These are phyloP conservation scores for Herpotrichia juniperi DNA, from an alignment of 2,329 filamentous ascomycete species.

Conservation along the genomic window DNA sequence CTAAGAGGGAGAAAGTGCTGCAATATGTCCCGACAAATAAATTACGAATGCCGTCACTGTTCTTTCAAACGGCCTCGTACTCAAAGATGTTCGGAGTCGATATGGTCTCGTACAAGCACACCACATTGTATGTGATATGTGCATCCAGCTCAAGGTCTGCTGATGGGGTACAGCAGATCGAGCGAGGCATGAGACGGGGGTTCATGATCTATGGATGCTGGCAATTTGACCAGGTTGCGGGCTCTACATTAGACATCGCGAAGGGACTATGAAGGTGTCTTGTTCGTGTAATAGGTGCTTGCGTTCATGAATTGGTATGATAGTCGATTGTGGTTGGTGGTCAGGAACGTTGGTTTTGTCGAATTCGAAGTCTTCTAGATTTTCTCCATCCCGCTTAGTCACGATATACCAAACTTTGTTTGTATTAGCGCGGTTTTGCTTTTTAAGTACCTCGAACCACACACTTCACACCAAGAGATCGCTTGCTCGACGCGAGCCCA, in stretches of 20 bases:
- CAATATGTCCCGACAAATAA: conserved; percentile 47
- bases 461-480: background rate
- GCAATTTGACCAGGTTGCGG: background rate
- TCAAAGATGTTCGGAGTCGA: conserved; percentile 47
- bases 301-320: no score
- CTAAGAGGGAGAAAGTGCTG: background rate
- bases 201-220: background rate
- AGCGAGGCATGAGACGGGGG: conserved; percentile 47
- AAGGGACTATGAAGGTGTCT: background rate
- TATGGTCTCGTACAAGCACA: conserved; percentile 46
- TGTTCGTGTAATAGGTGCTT: background rate
- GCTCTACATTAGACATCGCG: background rate
- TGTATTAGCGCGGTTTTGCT: background rate
- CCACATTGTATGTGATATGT: conserved; percentile 7
- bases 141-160: conserved; percentile 49
- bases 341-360: background rate
- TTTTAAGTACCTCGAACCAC: conserved; percentile 6
- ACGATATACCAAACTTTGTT: background rate
- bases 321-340: no score
- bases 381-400: background rate
- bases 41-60: conserved; percentile 45
- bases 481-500: background rate
- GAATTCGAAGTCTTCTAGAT: background rate
- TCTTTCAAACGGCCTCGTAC: conserved; percentile 41
- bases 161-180: conserved; percentile 37